These are phyloP conservation scores for Dryadomyces sulphureus DNA, from an alignment of 2,329 filamentous ascomycete species.

Conservation along the genomic window DNA sequence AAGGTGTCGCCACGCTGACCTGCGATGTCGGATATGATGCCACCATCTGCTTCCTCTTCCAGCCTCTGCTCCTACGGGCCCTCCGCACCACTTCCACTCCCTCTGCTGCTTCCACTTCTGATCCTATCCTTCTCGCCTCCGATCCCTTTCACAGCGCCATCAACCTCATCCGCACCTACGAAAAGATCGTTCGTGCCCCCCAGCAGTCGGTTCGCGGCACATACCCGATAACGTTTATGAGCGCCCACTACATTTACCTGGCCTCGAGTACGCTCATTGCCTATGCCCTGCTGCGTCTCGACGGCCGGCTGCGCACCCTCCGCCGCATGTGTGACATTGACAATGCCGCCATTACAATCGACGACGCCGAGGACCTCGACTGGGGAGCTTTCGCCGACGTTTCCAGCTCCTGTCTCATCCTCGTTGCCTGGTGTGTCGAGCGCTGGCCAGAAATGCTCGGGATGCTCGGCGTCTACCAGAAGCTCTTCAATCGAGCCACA, in stretches of 20 bases:
- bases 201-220: constrained; percentile 14
- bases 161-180: constrained; percentile 16
- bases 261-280: constrained; percentile 17
- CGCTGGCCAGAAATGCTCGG: constrained; percentile 10
- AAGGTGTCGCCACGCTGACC: constrained; percentile 15
- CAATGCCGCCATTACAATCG: not conserved
- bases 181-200: constrained; percentile 16
- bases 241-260: constrained; percentile 18
- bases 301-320: constrained; percentile 13
- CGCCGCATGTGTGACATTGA: constrained; percentile 7
- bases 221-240: constrained; percentile 18
- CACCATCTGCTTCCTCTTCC: constrained; percentile 18
- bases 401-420: constrained; percentile 6
- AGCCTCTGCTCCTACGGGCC: constrained; percentile 14
- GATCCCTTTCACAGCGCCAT: constrained; percentile 17
- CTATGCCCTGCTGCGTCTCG: constrained; percentile 16
- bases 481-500: constrained; percentile 4
- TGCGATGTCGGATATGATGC: constrained; percentile 18
- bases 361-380: constrained; percentile 3
- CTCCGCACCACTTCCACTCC: not conserved
- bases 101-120: not conserved
- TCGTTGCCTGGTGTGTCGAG: constrained; percentile 10
- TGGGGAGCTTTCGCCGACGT: constrained; percentile 10
- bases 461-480: constrained; percentile 8
- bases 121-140: constrained; percentile 10